Evolutionary conservation across 1,139 yeast genomes (phyloP), one percentile per base, ranked within the genome.

Genomic region (Saccharomyces hybrid): DNA sequence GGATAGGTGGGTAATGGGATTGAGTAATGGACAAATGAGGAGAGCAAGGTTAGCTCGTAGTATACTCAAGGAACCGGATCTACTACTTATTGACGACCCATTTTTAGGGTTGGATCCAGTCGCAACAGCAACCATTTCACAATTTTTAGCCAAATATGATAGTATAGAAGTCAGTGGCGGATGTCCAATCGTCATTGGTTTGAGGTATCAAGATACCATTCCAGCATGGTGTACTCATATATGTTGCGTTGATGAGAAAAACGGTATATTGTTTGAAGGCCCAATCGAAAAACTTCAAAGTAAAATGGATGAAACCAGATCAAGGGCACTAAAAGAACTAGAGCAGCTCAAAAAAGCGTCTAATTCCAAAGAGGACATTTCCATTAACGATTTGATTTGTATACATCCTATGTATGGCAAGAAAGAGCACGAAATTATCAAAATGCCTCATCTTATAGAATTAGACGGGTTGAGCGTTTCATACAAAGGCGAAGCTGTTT

Each of bases 1-100:
- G 54, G 74, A 81, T 55, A 79, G 88, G 58, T 91, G 96, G 90
- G 81, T 88, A 49, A 88, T 88, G 68, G 88, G 95, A 0, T 75
- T 93, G 51, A 87, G 96, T 69, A 93, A 93, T 68, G 99, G 99
- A 0, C 99, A 93, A 70, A 83, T 88, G 69, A 78, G 99, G 61
- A 75, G 99, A 51, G 96, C 97, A 0, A 76, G 97, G 57, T 74
- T 93, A 31, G 98, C 97, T 0, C 79, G 80, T 58, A 81, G 91
- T 0, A 66, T 93, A 52, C 77, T 89, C 52, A 74, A 76, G 53
- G 74, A 79, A 50, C 97, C 97, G 0, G 75, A 75, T 46, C 62
- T 90, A 27, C 73, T 90, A 55, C 69, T 91, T 9, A 77, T 93
- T 16, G 98, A 93, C 68, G 98, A 93, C 63, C 97, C 97, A 7